Evolutionary conservation across 2,329 filamentous ascomycete genomes (phyloP).

Genomic region (Cercospora nicotianae): DNA sequence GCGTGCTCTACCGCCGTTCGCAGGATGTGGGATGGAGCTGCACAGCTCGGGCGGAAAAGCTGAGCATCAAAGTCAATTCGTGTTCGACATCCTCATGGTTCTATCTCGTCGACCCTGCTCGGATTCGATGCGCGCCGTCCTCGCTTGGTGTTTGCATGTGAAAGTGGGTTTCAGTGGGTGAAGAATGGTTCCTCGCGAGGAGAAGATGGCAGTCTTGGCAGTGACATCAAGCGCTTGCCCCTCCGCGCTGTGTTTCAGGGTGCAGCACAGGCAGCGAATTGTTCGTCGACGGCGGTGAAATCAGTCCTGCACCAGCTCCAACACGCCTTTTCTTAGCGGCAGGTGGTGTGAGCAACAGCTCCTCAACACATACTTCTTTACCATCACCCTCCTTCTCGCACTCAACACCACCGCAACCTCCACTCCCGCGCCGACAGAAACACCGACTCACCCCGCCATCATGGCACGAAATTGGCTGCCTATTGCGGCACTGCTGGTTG

Average conservation of each 20-base stretch:
- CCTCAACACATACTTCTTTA: neutral
- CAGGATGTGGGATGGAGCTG: neutral
- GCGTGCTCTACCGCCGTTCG: neutral
- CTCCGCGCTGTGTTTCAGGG: neutral
- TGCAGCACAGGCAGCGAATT: neutral
- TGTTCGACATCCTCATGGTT: neutral
- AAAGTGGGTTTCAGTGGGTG: neutral
- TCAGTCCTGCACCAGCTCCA: neutral
- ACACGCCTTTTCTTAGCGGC: neutral
- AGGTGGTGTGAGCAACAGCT: neutral
- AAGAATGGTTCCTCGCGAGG: neutral
- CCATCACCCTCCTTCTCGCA: neutral
- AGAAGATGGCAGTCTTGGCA: neutral
- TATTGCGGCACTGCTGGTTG: constrained; percentile 25
- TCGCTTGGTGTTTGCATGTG: neutral
- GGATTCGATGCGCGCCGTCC: neutral
- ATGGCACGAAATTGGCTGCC: constrained; percentile 31
- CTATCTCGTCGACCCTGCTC: neutral
- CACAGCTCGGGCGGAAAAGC: neutral
- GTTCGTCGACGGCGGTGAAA: neutral
- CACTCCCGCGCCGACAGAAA: neutral
- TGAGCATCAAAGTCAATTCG: neutral
- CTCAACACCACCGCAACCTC: neutral
- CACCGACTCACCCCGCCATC: constrained; percentile 4
- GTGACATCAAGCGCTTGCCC: constrained; percentile 1